Conservation (phyloP, 257 asterid species). For the Voacanga thouarsii region DNA sequence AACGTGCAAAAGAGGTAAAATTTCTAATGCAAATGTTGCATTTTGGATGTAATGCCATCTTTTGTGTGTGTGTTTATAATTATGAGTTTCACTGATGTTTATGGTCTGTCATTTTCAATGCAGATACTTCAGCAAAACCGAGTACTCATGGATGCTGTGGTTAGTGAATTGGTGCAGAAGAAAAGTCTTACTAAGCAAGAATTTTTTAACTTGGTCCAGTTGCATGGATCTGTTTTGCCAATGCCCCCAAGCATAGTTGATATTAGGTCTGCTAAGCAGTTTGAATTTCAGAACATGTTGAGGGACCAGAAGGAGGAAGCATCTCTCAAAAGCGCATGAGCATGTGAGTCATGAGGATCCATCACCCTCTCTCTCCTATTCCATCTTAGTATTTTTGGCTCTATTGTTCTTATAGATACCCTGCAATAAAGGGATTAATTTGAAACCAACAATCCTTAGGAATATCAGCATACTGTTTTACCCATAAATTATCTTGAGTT, state of each 20-base stretch:
- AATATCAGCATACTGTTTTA: background rate
- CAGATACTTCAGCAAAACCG: constrained; percentile 73
- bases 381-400: background rate
- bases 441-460: background rate
- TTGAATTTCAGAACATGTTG: constrained; percentile 41
- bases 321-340: constrained; percentile 28
- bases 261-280: constrained; percentile 49
- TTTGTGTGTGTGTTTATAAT: background rate
- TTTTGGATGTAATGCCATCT: background rate
- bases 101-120: constrained; percentile 11
- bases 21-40: background rate
- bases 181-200: constrained; percentile 79
- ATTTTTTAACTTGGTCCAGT: constrained; percentile 58
- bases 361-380: background rate
- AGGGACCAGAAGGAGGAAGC: constrained; percentile 33
- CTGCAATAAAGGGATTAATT: background rate
- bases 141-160: constrained; percentile 71
- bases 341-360: constrained; percentile 11
- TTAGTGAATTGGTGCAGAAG: constrained; percentile 56
- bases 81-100: background rate
- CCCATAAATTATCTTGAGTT: too few species aligned
- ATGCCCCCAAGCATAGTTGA: constrained; percentile 72
- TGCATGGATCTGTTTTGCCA: constrained; percentile 65
- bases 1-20: constrained; percentile 73
- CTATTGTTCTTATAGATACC: background rate